Base-by-base conservation (phyloP, 139 green algal genomes). In the Deuterostichococcus epilithicus region DNA sequence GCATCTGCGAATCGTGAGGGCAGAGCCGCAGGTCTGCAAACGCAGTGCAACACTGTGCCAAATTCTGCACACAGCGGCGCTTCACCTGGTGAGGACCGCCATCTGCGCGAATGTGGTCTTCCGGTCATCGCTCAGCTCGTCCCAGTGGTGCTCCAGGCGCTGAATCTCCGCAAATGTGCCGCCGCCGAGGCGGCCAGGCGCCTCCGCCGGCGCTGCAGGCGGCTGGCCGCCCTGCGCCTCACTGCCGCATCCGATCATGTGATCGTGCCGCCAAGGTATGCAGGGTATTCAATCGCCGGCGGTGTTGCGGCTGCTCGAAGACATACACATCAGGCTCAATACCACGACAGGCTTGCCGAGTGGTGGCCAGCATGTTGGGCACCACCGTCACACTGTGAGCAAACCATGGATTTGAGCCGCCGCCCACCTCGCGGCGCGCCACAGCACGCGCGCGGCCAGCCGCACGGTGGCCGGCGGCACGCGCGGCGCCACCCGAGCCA, bases 41-140 rank as follows among this genome's bases (percentile, higher is more conserved):
- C n/a, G n/a, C n/a, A n/a, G n/a, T 66, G 74, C 65, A 36, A 42
- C 5, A 42, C 42, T 37, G 74, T n/a, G 18, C 28, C 26, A 59
- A 37, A 23, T 44, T n/a, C 38, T 63, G 69, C 73, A 76, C 25
- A 1, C 35, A n/a, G 66, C 39, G 39, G 5, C 58, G 47, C n/a
- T 60, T 60, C 37, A 90, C 88, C 84, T 88, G 38, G 81, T 84
- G 5, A 92, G 36, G 0, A 80, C 79, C 0, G 84, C 90, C 90
- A 95, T 93, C 72, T 95, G 89, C 0, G 88, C 89, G 76, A 80
- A 92, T 63, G 72, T 33, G 28, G 83, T 22, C 80, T 93, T 92
- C 15, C 74, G 60, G 8, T 72, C 59, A 15, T 80, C 78, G 33
- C 73, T 60, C 45, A 94, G 75, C 1, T 70, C 10, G 0, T 83